Conservation (phyloP, 331 rosid species). For the Dryas integrifolia region DNA sequence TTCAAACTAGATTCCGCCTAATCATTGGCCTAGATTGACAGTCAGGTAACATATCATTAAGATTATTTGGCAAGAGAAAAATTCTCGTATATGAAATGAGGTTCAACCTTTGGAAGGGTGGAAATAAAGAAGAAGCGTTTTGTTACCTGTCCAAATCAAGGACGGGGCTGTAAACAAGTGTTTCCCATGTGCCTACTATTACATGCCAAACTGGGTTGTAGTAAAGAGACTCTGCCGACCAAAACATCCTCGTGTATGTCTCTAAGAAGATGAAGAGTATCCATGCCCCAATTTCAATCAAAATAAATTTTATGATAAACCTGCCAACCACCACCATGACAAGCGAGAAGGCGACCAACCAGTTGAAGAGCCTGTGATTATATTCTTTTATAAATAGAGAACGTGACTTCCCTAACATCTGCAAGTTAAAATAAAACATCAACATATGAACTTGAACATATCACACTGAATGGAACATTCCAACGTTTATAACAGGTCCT, state of each 20-base stretch:
- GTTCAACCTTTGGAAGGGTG: not conserved
- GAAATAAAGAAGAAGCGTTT: not conserved
- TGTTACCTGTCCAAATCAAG: constrained; percentile 91
- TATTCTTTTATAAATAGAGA: constrained; percentile 80
- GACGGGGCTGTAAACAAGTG: constrained; percentile 83
- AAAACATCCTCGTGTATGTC: constrained; percentile 93
- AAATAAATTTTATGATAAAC: constrained; percentile 67
- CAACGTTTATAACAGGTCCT: not conserved
- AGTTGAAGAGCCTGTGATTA: constrained; percentile 87
- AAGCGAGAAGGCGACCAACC: constrained; percentile 95
- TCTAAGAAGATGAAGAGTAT: constrained; percentile 85
- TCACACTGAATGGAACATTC: not conserved
- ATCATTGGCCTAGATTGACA: too few relatives aligned
- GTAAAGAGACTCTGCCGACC: constrained; percentile 93
- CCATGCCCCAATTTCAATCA: constrained; percentile 92
- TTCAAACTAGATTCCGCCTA: too few relatives aligned
- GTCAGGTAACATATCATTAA: too few relatives aligned
- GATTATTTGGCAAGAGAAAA: too few relatives aligned
- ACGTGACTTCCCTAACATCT: constrained; percentile 85
- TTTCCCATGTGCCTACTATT: constrained; percentile 85
- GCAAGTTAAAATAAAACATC: constrained; percentile 32
- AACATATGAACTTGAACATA: constrained; percentile 5
- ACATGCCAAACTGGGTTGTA: constrained; percentile 85
- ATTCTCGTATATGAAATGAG: not conserved
- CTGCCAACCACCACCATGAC: constrained; percentile 91